Evolutionary conservation across 176 grass and related monocot genomes (phyloP).

Genomic region (Alopecurus myosuroides): DNA sequence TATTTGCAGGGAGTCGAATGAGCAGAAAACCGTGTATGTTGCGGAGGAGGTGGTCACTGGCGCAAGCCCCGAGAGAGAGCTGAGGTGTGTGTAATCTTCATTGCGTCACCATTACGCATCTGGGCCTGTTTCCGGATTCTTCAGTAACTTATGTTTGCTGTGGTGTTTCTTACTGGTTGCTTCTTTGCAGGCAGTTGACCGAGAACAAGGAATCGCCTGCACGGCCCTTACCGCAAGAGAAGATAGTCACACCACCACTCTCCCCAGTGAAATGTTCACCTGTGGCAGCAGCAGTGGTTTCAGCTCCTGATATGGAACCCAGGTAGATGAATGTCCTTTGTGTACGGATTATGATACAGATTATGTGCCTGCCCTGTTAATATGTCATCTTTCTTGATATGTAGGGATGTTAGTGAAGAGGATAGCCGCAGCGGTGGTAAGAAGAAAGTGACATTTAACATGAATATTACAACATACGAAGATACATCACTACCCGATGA

Average conservation of each 20-base stretch:
- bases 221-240: neutral
- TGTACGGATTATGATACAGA: neutral
- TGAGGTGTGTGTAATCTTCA: constrained; percentile 9
- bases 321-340: constrained; percentile 23
- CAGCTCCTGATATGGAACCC: constrained; percentile 8
- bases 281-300: constrained; percentile 3
- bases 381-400: constrained; percentile 7
- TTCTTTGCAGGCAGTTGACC: constrained; percentile 14
- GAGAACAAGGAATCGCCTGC: neutral
- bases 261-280: constrained; percentile 15
- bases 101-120: neutral
- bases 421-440: constrained; percentile 40
- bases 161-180: constrained; percentile 7
- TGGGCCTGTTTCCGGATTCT: neutral
- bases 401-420: constrained; percentile 52
- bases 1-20: neutral
- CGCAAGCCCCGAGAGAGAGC: neutral
- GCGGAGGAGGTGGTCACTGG: neutral
- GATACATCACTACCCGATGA: neutral
- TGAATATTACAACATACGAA: constrained; percentile 73
- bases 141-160: neutral
- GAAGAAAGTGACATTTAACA: constrained; percentile 88
- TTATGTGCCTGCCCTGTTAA: constrained; percentile 19
- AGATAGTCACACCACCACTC: constrained; percentile 5
- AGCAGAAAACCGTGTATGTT: neutral